Percentiles rank a stretch among this genome's conserved stretches.
These are phyloP conservation scores for Paragyromitra xinjiangensis DNA, from an alignment of 495 filamentous ascomycete species.

Conservation along the genomic window DNA sequence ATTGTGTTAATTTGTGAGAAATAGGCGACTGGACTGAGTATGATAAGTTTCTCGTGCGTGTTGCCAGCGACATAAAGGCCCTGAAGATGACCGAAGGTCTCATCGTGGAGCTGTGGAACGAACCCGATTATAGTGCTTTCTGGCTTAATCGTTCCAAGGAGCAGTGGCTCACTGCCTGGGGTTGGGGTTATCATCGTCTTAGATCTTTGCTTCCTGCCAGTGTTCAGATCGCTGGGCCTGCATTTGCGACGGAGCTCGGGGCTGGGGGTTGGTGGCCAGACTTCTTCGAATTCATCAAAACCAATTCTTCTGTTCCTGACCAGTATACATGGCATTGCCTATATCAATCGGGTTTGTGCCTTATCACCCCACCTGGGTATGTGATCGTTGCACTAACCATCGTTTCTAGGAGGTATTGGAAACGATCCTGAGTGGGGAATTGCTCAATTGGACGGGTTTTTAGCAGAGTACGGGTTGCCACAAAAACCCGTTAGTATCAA, in stretches of 20 bases:
- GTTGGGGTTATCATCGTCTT: slow-evolving; percentile 56
- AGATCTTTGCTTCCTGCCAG: slow-evolving; percentile 50
- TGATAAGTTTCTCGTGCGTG: slow-evolving; percentile 58
- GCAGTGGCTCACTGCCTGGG: slow-evolving; percentile 59
- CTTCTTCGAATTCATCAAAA: slow-evolving; percentile 16
- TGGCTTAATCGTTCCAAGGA: slow-evolving; percentile 56
- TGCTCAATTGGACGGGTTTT: slow-evolving; percentile 45
- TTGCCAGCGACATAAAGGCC: slow-evolving; percentile 58
- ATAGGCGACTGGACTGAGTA: slow-evolving; percentile 59
- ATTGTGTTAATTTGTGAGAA: neutral
- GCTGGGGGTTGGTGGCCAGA: slow-evolving; percentile 25
- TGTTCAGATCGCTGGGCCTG: slow-evolving; percentile 35
- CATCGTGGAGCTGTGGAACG: slow-evolving; percentile 62
- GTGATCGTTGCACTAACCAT: neutral
- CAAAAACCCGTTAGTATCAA: slow-evolving; percentile 60
- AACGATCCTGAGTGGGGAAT: slow-evolving; percentile 58
- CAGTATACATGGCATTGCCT: slow-evolving; percentile 59
- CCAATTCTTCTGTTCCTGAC: slow-evolving; percentile 56
- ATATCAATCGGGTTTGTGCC: slow-evolving; percentile 38
- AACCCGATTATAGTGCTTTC: slow-evolving; percentile 59
- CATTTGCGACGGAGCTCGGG: slow-evolving; percentile 13
- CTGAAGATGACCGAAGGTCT: slow-evolving; percentile 58
- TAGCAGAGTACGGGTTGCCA: slow-evolving; percentile 57
- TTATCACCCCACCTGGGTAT: neutral
- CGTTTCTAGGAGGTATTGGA: slow-evolving; percentile 18